phyloP scores from a whole-genome alignment of 2,329 filamentous ascomycete genomes.

The Penicillium italicum region DNA sequence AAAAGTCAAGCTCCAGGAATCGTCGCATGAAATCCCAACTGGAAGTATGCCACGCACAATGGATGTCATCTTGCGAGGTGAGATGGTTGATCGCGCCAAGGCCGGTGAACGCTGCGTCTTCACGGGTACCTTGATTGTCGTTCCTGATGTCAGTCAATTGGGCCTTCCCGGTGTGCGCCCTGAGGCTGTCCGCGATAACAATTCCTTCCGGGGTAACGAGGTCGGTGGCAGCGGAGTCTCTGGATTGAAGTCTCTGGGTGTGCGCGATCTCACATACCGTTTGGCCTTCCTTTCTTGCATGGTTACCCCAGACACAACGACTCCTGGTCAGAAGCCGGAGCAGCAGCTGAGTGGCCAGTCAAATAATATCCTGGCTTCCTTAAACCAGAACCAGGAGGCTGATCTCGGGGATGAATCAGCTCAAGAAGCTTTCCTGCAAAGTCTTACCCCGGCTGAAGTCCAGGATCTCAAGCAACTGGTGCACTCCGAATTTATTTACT shows the following conservation, averaged over 20 bases:
- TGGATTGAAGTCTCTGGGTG: slow-evolving; percentile 87
- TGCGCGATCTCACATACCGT: slow-evolving; percentile 89
- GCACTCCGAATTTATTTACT: slow-evolving; percentile 92
- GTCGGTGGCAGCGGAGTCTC: slow-evolving; percentile 79
- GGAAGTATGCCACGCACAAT: slow-evolving; percentile 98
- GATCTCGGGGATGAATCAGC: slow-evolving; percentile 79
- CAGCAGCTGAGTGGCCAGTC: slow-evolving; percentile 69
- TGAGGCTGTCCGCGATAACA: slow-evolving; percentile 79
- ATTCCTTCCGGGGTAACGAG: slow-evolving; percentile 70
- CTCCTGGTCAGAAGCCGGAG: slow-evolving; percentile 69
- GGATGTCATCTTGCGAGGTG: slow-evolving; percentile 91
- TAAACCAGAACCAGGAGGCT: slow-evolving; percentile 67
- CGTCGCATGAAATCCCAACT: slow-evolving; percentile 95
- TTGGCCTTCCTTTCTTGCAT: slow-evolving; percentile 97
- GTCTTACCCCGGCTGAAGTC: slow-evolving; percentile 81
- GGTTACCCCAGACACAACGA: slow-evolving; percentile 83
- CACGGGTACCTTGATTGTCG: slow-evolving; percentile 90
- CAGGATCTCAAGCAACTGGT: slow-evolving; percentile 91
- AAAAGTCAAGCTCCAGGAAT: slow-evolving; percentile 96
- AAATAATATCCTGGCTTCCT: slow-evolving; percentile 76
- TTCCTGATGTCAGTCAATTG: slow-evolving; percentile 93
- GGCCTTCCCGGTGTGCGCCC: slow-evolving; percentile 81
- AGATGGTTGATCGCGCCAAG: slow-evolving; percentile 96
- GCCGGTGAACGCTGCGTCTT: slow-evolving; percentile 98
- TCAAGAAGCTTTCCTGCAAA: slow-evolving; percentile 81